Conservation (phyloP, 106 monocot species). For the Triglochin maritima region DNA sequence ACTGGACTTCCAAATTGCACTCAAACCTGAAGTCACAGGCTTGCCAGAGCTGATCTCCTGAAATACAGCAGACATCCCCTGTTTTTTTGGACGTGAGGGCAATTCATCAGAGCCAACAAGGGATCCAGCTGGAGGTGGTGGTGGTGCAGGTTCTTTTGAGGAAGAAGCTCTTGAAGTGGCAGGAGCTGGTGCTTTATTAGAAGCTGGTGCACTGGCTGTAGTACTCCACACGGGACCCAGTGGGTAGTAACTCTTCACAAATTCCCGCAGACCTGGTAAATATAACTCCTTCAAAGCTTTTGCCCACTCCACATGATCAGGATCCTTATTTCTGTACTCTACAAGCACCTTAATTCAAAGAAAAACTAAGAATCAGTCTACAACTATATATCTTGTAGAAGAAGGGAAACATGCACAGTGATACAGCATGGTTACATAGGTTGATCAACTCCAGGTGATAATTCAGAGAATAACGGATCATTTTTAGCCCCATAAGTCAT, state of each 20-base stretch:
- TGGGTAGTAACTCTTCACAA: conserved; percentile 80
- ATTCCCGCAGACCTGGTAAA: conserved; percentile 71
- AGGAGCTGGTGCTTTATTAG: conserved; percentile 18
- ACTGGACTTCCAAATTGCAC: background rate
- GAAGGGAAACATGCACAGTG: too few species aligned
- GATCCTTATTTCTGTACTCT: conserved; percentile 77
- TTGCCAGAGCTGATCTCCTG: conserved; percentile 74
- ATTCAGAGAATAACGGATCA: too few species aligned
- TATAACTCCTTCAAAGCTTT: conserved; percentile 94
- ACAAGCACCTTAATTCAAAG: conserved; percentile 61
- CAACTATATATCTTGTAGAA: too few species aligned
- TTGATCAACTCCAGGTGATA: too few species aligned
- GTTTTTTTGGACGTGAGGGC: conserved; percentile 40
- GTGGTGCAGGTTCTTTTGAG: conserved; percentile 33
- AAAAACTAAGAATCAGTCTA: background rate
- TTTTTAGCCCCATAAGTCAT: too few species aligned
- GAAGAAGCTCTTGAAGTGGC: conserved; percentile 17
- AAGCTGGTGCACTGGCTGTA: conserved; percentile 20
- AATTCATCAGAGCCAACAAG: conserved; percentile 27
- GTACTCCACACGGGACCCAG: conserved; percentile 77
- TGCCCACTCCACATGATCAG: conserved; percentile 85
- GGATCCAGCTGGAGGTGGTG: conserved; percentile 37
- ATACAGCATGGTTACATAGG: too few species aligned
- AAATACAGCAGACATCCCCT: conserved; percentile 79
- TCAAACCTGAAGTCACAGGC: conserved; percentile 50